Percentiles rank a stretch among this genome's conserved stretches.
Conservation (phyloP, 2,329 filamentous ascomycete species). For the Aureobasidium pullulans region DNA sequence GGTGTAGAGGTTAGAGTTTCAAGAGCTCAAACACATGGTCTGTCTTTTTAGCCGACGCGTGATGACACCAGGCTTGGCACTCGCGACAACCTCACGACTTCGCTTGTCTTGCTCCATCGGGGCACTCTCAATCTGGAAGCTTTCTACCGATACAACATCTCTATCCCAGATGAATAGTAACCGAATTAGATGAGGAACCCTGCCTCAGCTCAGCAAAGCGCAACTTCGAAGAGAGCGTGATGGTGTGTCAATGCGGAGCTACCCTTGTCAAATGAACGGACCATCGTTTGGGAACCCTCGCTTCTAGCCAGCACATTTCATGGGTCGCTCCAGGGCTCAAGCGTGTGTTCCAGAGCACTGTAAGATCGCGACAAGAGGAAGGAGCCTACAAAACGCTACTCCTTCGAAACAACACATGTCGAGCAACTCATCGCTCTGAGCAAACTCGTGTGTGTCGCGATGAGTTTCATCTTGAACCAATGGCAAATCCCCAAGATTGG, state of each 20-base stretch:
- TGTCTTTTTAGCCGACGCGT: not conserved
- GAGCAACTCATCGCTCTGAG: not conserved
- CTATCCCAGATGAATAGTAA: too few relatives aligned
- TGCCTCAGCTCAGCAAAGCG: too few relatives aligned
- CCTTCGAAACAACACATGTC: not conserved
- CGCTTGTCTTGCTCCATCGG: not conserved
- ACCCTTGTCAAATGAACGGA: not conserved
- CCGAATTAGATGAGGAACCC: too few relatives aligned
- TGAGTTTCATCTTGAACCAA: not conserved
- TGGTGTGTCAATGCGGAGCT: not conserved
- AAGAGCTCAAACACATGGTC: not conserved
- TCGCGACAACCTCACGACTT: not conserved
- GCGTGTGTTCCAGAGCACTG: not conserved
- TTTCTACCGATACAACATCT: too few relatives aligned
- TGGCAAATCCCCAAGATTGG: not conserved
- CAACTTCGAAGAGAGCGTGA: not conserved
- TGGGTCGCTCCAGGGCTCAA: not conserved
- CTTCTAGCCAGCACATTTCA: not conserved
- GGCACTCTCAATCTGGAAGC: too few relatives aligned
- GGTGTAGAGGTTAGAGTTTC: not conserved
- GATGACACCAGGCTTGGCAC: not conserved
- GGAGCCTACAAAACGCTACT: not conserved
- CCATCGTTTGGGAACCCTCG: not conserved
- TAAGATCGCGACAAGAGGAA: not conserved
- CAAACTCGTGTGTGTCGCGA: not conserved